Conservation (phyloP, 2,329 filamentous ascomycete species). For the Coniochaeta sp. region DNA sequence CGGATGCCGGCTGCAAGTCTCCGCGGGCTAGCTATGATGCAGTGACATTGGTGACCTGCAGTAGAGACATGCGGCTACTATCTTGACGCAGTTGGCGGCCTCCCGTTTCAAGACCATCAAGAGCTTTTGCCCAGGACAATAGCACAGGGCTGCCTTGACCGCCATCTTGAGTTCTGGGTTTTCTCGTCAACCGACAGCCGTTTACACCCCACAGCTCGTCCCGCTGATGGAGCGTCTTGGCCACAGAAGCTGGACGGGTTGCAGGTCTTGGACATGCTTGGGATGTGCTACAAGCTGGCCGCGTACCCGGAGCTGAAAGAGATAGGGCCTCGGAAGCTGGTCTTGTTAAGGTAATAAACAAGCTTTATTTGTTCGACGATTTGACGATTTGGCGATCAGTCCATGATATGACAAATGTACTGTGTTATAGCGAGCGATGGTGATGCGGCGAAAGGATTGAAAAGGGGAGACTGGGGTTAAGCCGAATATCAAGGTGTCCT, state of each 20-base stretch:
- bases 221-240: not conserved
- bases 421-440: too few relatives aligned
- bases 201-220: not conserved
- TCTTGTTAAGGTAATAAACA: too few relatives aligned
- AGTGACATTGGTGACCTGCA: not conserved
- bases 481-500: not conserved
- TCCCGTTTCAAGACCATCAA: not conserved
- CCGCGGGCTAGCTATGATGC: not conserved
- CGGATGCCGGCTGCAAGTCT: not conserved
- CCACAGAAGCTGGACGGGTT: not conserved
- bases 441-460: not conserved
- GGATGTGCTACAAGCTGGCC: not conserved
- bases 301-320: not conserved
- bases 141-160: not conserved
- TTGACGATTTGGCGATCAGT: too few relatives aligned
- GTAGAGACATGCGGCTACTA: too few relatives aligned
- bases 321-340: too few relatives aligned
- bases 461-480: not conserved
- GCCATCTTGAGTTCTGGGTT: not conserved
- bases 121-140: not conserved
- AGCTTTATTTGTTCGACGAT: not conserved
- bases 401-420: too few relatives aligned
- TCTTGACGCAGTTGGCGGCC: not conserved
- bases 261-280: not conserved
- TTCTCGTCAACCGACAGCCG: not conserved